Evolutionary conservation across 129 eudicot genomes (phyloP), one percentile per base, ranked within the genome.

Genomic region (Flaveria trinervia): DNA sequence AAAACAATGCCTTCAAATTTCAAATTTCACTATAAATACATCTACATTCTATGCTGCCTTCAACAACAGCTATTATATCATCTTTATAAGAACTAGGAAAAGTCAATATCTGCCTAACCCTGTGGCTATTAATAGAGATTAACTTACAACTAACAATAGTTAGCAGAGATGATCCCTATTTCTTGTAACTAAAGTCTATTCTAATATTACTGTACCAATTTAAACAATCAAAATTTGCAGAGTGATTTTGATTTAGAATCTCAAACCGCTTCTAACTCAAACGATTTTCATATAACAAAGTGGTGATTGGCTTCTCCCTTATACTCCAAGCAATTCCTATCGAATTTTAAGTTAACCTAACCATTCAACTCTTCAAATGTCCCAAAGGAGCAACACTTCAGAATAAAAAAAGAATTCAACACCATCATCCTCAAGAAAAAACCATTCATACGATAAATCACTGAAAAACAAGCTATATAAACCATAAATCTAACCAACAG

Each of bases 281-380:
- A 30, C n/a, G 6, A 39, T 33, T 72, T 72, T 33, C 18, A 30
- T 72, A 72, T n/a, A 49, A 13, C 67, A 52, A 41, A 12, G 14
- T 73, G 15, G 65, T 14, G 39, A 73, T 13, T 56, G 18, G 54
- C 22, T 55, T 52, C 25, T 33, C 77, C 67, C 51, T 41, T 20
- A 36, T 12, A 55, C 67, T 64, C 25, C 36, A 54, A 73, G 69
- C 55, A 73, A 73, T 44, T 59, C 52, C 9, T 6, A 56, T 20
- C 52, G 39, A 39, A 17, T 33, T 56, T 12, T 10, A 39, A 57
- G 56, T 74, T 43, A 73, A 56, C 67, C 77, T 6, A 73, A 73
- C 1, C 77, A 5, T 39, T 60, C 66, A 12, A 23, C 66, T 60
- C 66, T 10, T 72, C 9, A 55, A 33, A 55, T 9, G 67, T 13